These are phyloP conservation scores for Wallacemonas sp. DNA, from an alignment of 208 protist species.

Conservation along the genomic window DNA sequence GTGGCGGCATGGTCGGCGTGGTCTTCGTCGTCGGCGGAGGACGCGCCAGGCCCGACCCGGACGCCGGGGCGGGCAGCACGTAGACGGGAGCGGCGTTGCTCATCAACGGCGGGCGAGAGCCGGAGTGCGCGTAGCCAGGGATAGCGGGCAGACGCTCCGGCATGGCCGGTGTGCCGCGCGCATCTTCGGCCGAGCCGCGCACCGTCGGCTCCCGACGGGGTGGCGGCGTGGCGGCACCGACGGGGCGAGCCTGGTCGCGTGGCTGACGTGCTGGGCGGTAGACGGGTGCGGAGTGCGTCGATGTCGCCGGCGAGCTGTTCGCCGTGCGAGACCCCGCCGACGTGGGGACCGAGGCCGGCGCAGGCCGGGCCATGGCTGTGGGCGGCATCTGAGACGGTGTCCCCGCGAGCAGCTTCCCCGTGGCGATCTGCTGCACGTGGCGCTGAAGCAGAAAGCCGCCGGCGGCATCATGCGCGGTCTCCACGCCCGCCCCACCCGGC, in stretches of 20 bases:
- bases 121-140: slow-evolving; percentile 15
- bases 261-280: background rate
- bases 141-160: slow-evolving; percentile 5
- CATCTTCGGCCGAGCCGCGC: slow-evolving; percentile 8
- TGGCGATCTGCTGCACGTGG: slow-evolving; percentile 54
- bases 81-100: background rate
- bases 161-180: slow-evolving; percentile 1
- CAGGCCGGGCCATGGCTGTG: background rate
- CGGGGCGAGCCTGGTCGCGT: too few relatives aligned
- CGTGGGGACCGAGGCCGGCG: slow-evolving; percentile 2
- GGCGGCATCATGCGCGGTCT: background rate
- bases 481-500: too few relatives aligned
- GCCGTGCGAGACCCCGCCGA: background rate
- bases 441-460: slow-evolving; percentile 42
- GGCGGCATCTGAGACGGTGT: slow-evolving; percentile 16
- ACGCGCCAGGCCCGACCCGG: background rate
- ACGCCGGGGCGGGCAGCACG: too few relatives aligned
- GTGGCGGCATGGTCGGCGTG: background rate
- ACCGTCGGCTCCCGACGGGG: slow-evolving; percentile 4
- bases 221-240: too few relatives aligned
- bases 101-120: slow-evolving; percentile 3
- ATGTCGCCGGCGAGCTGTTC: slow-evolving; percentile 2
- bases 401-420: slow-evolving; percentile 30
- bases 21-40: background rate
- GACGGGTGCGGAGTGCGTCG: slow-evolving; percentile 10